Evolutionary conservation across 129 eudicot species (phyloP).

Genomic region (Scalesia atractyloides): DNA sequence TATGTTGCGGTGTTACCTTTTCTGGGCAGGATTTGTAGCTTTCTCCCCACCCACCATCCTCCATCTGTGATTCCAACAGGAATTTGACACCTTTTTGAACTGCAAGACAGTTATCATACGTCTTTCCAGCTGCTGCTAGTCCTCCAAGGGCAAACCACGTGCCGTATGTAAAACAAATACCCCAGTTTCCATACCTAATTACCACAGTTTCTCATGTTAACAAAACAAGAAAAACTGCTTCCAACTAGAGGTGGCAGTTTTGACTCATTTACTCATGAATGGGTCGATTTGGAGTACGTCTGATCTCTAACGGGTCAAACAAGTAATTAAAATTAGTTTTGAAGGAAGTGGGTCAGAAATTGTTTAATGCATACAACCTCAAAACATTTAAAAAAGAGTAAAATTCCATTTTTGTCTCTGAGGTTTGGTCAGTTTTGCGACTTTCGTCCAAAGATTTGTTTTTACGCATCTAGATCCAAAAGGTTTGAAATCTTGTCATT

Average conservation of each 20-base stretch:
- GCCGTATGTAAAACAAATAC: constrained; percentile 81
- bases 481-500: too few relatives aligned
- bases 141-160: constrained; percentile 90
- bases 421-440: too few relatives aligned
- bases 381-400: neutral
- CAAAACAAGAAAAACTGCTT: neutral
- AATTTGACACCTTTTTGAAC: constrained; percentile 62
- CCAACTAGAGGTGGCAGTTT: neutral
- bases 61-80: constrained; percentile 51
- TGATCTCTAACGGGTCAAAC: neutral
- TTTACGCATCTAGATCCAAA: too few relatives aligned
- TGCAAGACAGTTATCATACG: constrained; percentile 58
- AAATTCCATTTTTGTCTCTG: too few relatives aligned
- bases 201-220: constrained; percentile 10
- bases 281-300: constrained; percentile 1
- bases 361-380: neutral
- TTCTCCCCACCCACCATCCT: constrained; percentile 97
- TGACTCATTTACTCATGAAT: neutral
- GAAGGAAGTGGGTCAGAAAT: neutral
- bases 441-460: too few relatives aligned
- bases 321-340: neutral
- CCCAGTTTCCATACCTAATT: constrained; percentile 87
- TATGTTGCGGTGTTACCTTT: constrained; percentile 48
- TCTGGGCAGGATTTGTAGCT: constrained; percentile 83
- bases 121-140: constrained; percentile 61